Conservation (phyloP, 2,329 filamentous ascomycete genomes). For the Ceratocystis huliohia region DNA sequence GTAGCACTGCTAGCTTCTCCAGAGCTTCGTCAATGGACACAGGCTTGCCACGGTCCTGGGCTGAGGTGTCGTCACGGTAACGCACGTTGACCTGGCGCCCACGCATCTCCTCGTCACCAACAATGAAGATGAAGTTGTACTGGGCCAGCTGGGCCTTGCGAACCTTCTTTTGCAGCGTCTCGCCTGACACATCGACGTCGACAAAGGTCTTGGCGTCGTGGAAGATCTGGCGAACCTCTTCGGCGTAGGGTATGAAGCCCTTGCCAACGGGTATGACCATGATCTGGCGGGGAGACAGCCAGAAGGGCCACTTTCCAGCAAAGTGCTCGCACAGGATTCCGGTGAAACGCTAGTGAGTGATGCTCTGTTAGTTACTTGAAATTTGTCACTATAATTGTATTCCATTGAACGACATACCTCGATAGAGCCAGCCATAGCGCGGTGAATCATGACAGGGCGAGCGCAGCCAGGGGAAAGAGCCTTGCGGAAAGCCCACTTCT, state of each 20-base stretch:
- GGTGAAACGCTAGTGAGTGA: conserved; percentile 41
- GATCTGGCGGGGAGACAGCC: conserved; percentile 73
- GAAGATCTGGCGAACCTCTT: conserved; percentile 59
- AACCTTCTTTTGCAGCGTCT: conserved; percentile 84
- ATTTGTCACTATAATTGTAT: neutral
- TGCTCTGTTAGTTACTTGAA: conserved; percentile 3
- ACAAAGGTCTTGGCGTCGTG: conserved; percentile 55
- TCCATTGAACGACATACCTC: conserved; percentile 24
- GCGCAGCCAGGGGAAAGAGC: conserved; percentile 55
- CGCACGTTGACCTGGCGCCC: conserved; percentile 50
- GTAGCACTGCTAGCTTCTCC: conserved; percentile 41
- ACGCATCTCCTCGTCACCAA: conserved; percentile 49
- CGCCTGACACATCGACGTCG: conserved; percentile 44
- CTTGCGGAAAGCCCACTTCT: conserved; percentile 31
- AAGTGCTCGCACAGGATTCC: conserved; percentile 76
- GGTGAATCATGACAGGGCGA: conserved; percentile 76
- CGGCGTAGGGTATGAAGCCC: conserved; percentile 57
- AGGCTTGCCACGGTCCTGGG: conserved; percentile 48
- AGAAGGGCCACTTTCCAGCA: conserved; percentile 80
- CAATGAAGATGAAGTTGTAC: conserved; percentile 73
- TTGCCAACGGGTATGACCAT: conserved; percentile 62
- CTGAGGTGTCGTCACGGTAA: conserved; percentile 50
- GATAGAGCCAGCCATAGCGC: conserved; percentile 62
- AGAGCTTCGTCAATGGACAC: conserved; percentile 45
- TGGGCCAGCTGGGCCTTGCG: conserved; percentile 66